phyloP scores from a whole-genome alignment of 805 yeast species.

The Tetrapisispora namnaoensis region DNA sequence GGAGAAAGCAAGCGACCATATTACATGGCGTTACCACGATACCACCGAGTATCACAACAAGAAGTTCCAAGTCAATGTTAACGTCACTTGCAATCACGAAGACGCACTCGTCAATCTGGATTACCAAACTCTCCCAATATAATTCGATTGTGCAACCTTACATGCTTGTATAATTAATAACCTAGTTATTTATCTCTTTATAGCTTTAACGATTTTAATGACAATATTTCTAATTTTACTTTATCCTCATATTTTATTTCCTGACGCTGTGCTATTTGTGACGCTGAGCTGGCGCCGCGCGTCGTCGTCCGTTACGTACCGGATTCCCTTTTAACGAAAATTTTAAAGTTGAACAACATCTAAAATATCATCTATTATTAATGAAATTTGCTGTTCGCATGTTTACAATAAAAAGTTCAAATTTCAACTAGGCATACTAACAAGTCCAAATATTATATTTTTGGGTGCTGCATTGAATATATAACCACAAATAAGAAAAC shows the following conservation, averaged over 20 bases:
- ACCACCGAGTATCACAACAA: conserved; percentile 46
- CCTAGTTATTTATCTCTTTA: neutral
- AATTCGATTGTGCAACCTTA: neutral
- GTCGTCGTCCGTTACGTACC: neutral
- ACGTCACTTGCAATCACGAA: conserved; percentile 55
- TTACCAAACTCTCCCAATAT: conserved; percentile 44
- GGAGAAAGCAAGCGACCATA: conserved; percentile 36
- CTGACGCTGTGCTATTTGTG: neutral
- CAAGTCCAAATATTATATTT: too few relatives aligned
- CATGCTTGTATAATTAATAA: neutral
- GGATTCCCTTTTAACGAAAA: neutral
- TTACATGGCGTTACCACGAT: conserved; percentile 60
- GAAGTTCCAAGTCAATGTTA: conserved; percentile 57
- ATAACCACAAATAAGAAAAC: too few relatives aligned
- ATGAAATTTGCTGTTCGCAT: neutral
- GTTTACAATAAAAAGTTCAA: neutral
- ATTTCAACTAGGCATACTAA: too few relatives aligned
- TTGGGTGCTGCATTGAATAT: too few relatives aligned
- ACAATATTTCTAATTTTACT: too few relatives aligned
- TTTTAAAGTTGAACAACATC: neutral
- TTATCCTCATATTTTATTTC: neutral
- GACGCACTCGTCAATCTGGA: conserved; percentile 60
- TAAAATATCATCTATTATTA: too few relatives aligned
- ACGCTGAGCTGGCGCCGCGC: neutral
- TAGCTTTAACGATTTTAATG: neutral